phyloP scores from a whole-genome alignment of 768 basidiomycete genomes.

The Amanita molliuscula region DNA sequence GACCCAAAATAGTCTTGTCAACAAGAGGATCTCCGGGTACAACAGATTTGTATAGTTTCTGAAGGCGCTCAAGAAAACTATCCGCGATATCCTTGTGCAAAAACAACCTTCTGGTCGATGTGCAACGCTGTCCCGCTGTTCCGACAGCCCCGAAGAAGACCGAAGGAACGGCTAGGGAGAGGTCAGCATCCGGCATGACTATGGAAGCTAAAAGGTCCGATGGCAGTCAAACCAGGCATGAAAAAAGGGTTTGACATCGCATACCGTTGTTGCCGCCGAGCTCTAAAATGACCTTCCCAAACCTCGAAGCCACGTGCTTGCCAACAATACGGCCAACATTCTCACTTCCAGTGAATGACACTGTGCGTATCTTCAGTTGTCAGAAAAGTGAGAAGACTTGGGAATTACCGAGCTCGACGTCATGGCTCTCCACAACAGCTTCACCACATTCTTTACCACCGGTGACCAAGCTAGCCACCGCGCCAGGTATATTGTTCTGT shows the following conservation, averaged over 20 bases:
- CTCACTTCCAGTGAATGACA: constrained; percentile 95
- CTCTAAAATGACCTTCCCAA: constrained; percentile 86
- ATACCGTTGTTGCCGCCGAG: constrained; percentile 93
- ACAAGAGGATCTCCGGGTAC: constrained; percentile 82
- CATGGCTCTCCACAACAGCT: constrained; percentile 59
- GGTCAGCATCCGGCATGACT: constrained; percentile 89
- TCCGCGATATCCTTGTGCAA: constrained; percentile 74
- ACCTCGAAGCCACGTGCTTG: constrained; percentile 75
- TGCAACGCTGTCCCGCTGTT: constrained; percentile 69
- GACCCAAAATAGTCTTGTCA: constrained; percentile 68
- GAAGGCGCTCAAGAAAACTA: constrained; percentile 66
- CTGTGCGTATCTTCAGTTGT: constrained; percentile 25
- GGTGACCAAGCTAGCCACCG: constrained; percentile 71
- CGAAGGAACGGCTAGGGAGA: constrained; percentile 79
- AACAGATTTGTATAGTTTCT: constrained; percentile 61
- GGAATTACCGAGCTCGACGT: constrained; percentile 67
- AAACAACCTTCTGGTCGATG: constrained; percentile 84
- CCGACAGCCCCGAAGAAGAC: constrained; percentile 94
- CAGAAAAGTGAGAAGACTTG: background rate
- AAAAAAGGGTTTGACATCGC: constrained; percentile 11
- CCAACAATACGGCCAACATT: constrained; percentile 80
- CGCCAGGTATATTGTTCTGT: constrained; percentile 74
- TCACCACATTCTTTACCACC: constrained; percentile 78
- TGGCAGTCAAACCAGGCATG: constrained; percentile 8
- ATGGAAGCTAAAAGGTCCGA: constrained; percentile 55